Base-by-base conservation (phyloP, 495 filamentous ascomycete species). In the Aspergillus homomorphus region DNA sequence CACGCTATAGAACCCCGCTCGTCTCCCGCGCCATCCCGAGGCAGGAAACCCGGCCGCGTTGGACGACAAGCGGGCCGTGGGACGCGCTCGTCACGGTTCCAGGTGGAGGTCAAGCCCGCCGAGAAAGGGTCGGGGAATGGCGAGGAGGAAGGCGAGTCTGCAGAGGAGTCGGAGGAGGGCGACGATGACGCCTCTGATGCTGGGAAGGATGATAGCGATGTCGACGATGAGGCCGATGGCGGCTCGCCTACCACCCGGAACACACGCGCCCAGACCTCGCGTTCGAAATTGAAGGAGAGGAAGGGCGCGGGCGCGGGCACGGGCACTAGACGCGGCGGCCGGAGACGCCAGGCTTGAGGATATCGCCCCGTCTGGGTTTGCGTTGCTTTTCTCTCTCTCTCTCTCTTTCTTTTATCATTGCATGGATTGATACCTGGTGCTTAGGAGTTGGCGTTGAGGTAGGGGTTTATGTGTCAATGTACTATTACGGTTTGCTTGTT, bases 1-100 rank as follows among this genome's bases (percentile, higher is more conserved):
- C 21, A 7, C n/a, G 33, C 42, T 52, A 38, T 62, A 81, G 80
- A 82, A 65, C 70, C 76, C 8, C 74, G 74, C 23, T 81, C 80
- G 24, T 82, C 80, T 6, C 77, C 77, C 14, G 77, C 68, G 24
- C 80, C 75, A 6, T 74, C 73, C 42, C 73, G 71, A 70, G 80
- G 77, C 43, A 71, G 72, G 28, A 79, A 77, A 51, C 58, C 68
- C 19, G 72, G 66, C 53, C 72, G 76, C 24, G 67, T 66, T 9
- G 69, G 75, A 8, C 73, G 77, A 22, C 63, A 66, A 43, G 57
- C 65, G 10, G 70, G 67, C 21, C 73, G 72, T 53, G 76, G 73
- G 26, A 77, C 76, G n/a, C 73, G 79, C 8, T 70, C 71, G 8
- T 77, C 75, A 20, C 70, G 70, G 24, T 60, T 79, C 14, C 71